Conservation (phyloP, 1,284 basidiomycete species). For the Ganoderma multipileum region DNA sequence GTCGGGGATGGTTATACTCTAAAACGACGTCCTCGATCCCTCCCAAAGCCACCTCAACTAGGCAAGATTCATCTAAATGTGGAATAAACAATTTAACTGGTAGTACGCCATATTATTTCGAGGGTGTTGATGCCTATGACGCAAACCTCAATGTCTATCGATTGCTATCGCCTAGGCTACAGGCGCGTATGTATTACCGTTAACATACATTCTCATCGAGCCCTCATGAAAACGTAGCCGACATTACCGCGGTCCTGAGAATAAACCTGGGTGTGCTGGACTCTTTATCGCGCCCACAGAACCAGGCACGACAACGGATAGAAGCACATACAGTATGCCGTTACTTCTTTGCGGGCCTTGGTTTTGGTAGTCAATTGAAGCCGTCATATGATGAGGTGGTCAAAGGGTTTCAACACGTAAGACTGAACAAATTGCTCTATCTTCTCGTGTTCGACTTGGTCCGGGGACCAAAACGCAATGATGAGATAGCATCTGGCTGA, state of each 20-base stretch:
- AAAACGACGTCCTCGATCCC: not conserved
- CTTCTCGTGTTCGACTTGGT: slow-evolving; percentile 6
- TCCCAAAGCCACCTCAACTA: not conserved
- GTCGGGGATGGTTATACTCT: not conserved
- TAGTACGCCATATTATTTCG: not conserved
- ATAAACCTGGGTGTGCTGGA: not conserved
- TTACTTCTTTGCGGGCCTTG: not conserved
- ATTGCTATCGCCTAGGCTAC: not conserved
- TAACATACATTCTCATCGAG: slow-evolving; percentile 2
- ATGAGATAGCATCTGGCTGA: slow-evolving; percentile 5
- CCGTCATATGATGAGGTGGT: slow-evolving; percentile 1
- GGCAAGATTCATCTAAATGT: slow-evolving; percentile 1
- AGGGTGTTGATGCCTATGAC: not conserved
- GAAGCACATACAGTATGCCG: not conserved
- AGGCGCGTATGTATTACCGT: not conserved
- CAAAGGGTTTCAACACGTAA: slow-evolving; percentile 2
- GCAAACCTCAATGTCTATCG: not conserved
- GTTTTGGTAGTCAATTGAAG: not conserved
- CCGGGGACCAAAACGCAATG: not conserved
- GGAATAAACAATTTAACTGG: not conserved
- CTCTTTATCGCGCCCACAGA: not conserved
- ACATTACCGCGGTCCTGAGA: slow-evolving; percentile 14
- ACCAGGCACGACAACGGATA: not conserved
- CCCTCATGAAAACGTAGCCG: not conserved
- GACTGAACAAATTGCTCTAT: not conserved